phyloP scores from a whole-genome alignment of 768 basidiomycete genomes.

The Boletus pseudopeckii region DNA sequence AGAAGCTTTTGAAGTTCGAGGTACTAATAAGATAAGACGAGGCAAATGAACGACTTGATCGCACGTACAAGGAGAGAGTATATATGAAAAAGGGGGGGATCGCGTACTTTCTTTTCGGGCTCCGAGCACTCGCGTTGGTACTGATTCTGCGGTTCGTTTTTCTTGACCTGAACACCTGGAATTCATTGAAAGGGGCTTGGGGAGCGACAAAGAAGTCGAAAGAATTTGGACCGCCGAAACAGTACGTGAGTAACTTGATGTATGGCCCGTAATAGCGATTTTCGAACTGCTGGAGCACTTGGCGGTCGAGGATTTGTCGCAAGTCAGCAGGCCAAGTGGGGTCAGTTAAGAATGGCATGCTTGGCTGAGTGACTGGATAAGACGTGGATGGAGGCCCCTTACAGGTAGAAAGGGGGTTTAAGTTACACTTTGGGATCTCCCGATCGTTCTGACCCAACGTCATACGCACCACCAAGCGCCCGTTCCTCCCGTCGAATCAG shows the following conservation, averaged over 20 bases:
- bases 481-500: slow-evolving; percentile 49
- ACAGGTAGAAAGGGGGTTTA: too few relatives aligned
- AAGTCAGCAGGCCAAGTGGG: too few relatives aligned
- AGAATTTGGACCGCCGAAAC: too few relatives aligned
- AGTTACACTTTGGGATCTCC: not conserved
- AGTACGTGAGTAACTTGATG: too few relatives aligned
- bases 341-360: too few relatives aligned
- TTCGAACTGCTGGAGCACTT: too few relatives aligned
- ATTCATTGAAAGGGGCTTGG: too few relatives aligned
- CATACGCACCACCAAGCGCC: slow-evolving; percentile 8
- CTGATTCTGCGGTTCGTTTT: slow-evolving; percentile 86
- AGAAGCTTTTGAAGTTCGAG: slow-evolving; percentile 75
- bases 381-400: too few relatives aligned
- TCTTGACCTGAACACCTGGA: slow-evolving; percentile 90
- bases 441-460: not conserved
- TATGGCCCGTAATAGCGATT: too few relatives aligned
- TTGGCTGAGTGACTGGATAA: too few relatives aligned
- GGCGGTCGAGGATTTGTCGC: too few relatives aligned
- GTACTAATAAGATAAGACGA: slow-evolving; percentile 45
- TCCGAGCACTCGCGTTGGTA: slow-evolving; percentile 92
- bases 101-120: slow-evolving; percentile 87
- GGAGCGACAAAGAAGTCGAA: too few relatives aligned
- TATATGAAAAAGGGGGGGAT: not conserved
- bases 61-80: slow-evolving; percentile 13
- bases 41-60: slow-evolving; percentile 8